Conservation (phyloP, 2,329 filamentous ascomycete genomes). For the Neobulgaria alba region DNA sequence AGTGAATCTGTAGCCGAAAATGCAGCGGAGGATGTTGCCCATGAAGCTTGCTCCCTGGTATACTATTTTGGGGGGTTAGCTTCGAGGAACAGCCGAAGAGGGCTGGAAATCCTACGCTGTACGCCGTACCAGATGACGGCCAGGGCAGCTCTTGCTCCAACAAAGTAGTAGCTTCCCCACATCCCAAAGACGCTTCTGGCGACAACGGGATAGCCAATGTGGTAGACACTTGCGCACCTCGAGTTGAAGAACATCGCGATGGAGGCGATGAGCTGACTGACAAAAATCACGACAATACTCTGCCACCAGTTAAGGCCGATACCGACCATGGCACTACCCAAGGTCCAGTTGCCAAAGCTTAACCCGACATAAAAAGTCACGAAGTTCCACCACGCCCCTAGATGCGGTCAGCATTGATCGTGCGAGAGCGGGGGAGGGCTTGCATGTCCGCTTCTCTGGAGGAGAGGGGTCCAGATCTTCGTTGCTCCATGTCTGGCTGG, state of each 20-base stretch:
- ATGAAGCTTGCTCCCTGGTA: slow-evolving; percentile 42
- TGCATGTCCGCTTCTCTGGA: slow-evolving; percentile 31
- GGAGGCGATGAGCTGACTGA: slow-evolving; percentile 34
- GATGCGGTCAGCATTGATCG: slow-evolving; percentile 2
- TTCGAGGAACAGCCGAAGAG: background rate
- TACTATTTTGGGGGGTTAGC: slow-evolving; percentile 21
- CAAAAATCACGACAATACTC: slow-evolving; percentile 36
- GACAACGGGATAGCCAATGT: slow-evolving; percentile 34
- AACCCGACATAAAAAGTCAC: slow-evolving; percentile 33
- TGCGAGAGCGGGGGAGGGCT: slow-evolving; percentile 1
- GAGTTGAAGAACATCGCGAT: slow-evolving; percentile 38
- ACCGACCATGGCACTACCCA: slow-evolving; percentile 33
- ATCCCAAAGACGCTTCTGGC: slow-evolving; percentile 35
- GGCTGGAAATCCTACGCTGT: slow-evolving; percentile 46
- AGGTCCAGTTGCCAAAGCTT: slow-evolving; percentile 36
- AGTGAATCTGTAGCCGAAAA: slow-evolving; percentile 33
- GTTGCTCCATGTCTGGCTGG: slow-evolving; percentile 18
- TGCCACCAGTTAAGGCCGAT: slow-evolving; percentile 39
- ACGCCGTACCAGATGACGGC: slow-evolving; percentile 54
- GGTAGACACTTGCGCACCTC: slow-evolving; percentile 34
- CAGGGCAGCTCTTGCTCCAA: slow-evolving; percentile 35
- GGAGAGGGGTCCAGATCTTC: slow-evolving; percentile 32
- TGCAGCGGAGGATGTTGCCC: slow-evolving; percentile 35
- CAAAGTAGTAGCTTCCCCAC: slow-evolving; percentile 33
- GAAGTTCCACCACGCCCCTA: slow-evolving; percentile 33